phyloP scores from a whole-genome alignment of 108 stramenopile genomes.

The Licmophora abbreviata region DNA sequence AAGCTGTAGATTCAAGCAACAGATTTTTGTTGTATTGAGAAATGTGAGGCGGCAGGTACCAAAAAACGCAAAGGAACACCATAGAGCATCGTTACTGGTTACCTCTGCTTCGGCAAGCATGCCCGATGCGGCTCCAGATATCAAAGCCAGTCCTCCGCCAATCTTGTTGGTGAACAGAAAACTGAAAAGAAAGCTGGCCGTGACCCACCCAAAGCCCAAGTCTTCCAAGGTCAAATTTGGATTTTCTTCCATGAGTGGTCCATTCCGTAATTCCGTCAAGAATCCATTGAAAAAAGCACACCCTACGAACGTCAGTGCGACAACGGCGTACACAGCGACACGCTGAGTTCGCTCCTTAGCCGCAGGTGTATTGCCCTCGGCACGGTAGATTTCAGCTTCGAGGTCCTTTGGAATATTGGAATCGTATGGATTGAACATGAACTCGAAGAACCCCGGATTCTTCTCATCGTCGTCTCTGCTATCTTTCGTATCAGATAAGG shows the following conservation, averaged over 20 bases:
- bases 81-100: too few relatives aligned
- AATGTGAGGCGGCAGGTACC: too few relatives aligned
- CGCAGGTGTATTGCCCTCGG: conserved; percentile 75
- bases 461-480: too few relatives aligned
- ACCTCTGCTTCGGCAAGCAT: conserved; percentile 60
- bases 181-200: conserved; percentile 27
- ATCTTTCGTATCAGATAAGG: too few relatives aligned
- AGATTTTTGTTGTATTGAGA: too few relatives aligned
- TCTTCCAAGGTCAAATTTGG: conserved; percentile 18
- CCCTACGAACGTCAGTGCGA: conserved; percentile 35
- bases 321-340: conserved; percentile 33
- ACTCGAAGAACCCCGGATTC: conserved; percentile 15
- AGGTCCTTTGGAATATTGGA: conserved; percentile 59
- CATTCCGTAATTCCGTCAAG: conserved; percentile 44
- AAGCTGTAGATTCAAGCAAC: too few relatives aligned
- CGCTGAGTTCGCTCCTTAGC: conserved; percentile 59
- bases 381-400: conserved; percentile 52
- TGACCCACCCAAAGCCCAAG: conserved; percentile 71
- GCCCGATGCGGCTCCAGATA: conserved; percentile 48
- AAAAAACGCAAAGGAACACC: too few relatives aligned
- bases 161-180: conserved; percentile 72
- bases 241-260: background rate
- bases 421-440: conserved; percentile 25
- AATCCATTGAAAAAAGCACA: conserved; percentile 67
- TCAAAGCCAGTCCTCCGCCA: conserved; percentile 48